Percentiles rank a stretch among this genome's conserved stretches.
These are phyloP conservation scores for Mycena pura DNA, from an alignment of 768 basidiomycete species.

Conservation along the genomic window DNA sequence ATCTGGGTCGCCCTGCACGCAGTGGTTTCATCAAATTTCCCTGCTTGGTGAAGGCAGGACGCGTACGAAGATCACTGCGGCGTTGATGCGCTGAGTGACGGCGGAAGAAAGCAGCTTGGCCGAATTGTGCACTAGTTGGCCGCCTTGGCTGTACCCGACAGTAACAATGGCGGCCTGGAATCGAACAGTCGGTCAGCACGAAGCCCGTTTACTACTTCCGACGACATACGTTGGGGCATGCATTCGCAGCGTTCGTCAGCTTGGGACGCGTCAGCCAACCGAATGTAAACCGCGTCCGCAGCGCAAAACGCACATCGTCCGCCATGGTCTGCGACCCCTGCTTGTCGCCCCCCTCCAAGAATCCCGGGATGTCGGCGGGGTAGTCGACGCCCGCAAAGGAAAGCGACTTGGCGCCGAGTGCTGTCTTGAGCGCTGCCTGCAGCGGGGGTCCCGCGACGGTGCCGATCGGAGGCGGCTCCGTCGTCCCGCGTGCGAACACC, in stretches of 20 bases:
- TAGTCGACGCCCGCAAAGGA: constrained; percentile 30
- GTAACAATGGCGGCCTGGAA: constrained; percentile 20
- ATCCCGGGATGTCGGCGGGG: constrained; percentile 25
- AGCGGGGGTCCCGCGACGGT: constrained; percentile 26
- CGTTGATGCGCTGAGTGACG: constrained; percentile 22
- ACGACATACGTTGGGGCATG: constrained; percentile 23
- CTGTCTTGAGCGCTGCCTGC: constrained; percentile 18
- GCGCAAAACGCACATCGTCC: constrained; percentile 8
- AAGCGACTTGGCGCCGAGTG: constrained; percentile 20
- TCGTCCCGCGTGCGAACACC: constrained; percentile 27
- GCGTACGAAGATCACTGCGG: constrained; percentile 30
- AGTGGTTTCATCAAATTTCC: not conserved
- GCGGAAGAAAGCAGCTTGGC: constrained; percentile 21
- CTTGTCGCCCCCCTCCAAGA: constrained; percentile 28
- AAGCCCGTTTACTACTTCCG: not conserved
- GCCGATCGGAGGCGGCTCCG: constrained; percentile 27
- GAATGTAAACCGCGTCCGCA: too few relatives aligned
- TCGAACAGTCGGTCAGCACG: not conserved
- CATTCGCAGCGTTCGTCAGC: constrained; percentile 25
- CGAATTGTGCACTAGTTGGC: constrained; percentile 29
- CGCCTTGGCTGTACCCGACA: constrained; percentile 29
- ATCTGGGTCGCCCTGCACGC: constrained; percentile 16
- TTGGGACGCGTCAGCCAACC: not conserved
- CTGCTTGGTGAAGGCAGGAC: not conserved
- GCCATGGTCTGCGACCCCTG: constrained; percentile 29